Conservation (phyloP, 2,329 filamentous ascomycete species). For the Ilyonectria destructans region DNA sequence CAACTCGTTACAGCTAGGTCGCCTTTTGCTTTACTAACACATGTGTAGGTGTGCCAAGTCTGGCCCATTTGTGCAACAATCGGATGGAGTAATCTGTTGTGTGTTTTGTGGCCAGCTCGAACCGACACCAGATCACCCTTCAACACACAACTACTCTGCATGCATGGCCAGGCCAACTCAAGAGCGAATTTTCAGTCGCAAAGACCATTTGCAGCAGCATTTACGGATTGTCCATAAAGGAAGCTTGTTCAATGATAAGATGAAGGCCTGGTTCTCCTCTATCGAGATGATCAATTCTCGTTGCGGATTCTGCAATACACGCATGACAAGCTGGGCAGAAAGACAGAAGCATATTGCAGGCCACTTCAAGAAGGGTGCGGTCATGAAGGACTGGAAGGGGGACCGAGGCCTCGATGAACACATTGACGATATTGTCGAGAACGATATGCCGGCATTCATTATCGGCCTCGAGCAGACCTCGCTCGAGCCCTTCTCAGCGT, state of each 20-base stretch:
- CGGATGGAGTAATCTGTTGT: constrained; percentile 5
- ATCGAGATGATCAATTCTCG: constrained; percentile 21
- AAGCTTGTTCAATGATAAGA: background rate
- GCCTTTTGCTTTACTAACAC: background rate
- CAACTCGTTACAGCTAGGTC: background rate
- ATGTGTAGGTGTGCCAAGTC: constrained; percentile 16
- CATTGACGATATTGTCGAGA: constrained; percentile 17
- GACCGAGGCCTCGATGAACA: constrained; percentile 15
- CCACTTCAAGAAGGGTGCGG: constrained; percentile 12
- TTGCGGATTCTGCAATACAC: constrained; percentile 16
- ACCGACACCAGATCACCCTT: constrained; percentile 9
- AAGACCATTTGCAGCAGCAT: constrained; percentile 26
- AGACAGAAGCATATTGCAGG: constrained; percentile 19
- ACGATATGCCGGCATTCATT: constrained; percentile 23
- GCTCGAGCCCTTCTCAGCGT: constrained; percentile 25
- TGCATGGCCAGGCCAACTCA: constrained; percentile 1
- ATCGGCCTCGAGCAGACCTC: constrained; percentile 16
- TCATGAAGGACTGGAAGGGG: constrained; percentile 26
- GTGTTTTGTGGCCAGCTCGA: constrained; percentile 16
- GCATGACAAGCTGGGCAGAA: constrained; percentile 14
- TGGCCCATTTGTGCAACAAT: constrained; percentile 6
- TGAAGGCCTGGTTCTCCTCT: constrained; percentile 15
- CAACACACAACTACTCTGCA: constrained; percentile 9
- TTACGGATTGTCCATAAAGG: constrained; percentile 14
- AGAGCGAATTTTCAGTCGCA: constrained; percentile 14